Percentiles rank a stretch among this genome's conserved stretches.
These are phyloP conservation scores for Lentinula aciculospora DNA, from an alignment of 768 basidiomycete species.

Conservation along the genomic window DNA sequence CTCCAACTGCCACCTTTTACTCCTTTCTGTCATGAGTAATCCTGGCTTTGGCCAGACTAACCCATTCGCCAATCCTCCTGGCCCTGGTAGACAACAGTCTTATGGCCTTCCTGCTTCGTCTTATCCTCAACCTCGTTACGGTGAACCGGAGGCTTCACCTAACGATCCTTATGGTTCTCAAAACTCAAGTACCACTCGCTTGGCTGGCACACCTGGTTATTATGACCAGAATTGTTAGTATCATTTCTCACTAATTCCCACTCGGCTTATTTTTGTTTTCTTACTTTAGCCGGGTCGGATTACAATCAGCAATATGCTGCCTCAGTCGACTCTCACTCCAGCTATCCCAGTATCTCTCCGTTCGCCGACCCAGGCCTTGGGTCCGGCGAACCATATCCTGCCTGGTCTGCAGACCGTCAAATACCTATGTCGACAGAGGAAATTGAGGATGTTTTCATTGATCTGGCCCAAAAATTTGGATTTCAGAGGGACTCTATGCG, in stretches of 20 bases:
- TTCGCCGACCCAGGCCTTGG: conserved; percentile 51
- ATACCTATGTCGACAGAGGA: conserved; percentile 97
- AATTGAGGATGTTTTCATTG: conserved; percentile 98
- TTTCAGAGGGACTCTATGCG: conserved; percentile 96
- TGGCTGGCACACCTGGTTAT: conserved; percentile 36
- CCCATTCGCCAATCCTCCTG: conserved; percentile 19
- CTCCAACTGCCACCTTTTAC: neutral
- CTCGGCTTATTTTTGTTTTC: conserved; percentile 9
- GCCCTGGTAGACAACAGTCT: conserved; percentile 9
- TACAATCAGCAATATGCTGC: conserved; percentile 42
- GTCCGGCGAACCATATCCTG: conserved; percentile 76
- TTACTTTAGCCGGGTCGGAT: conserved; percentile 26
- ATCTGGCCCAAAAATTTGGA: conserved; percentile 97
- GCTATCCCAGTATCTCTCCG: conserved; percentile 51
- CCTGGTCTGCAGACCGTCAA: conserved; percentile 89
- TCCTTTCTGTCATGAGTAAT: conserved; percentile 21
- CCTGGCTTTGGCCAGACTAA: conserved; percentile 35
- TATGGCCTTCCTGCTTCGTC: conserved; percentile 16
- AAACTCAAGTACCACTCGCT: conserved; percentile 50
- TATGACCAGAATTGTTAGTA: conserved; percentile 2
- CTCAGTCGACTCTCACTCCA: conserved; percentile 57
- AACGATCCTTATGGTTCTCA: conserved; percentile 47
- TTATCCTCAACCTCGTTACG: conserved; percentile 31
- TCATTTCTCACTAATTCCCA: conserved; percentile 11
- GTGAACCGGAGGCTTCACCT: conserved; percentile 40